These are phyloP conservation scores for Conoideocrella luteorostrata DNA, from an alignment of 2,329 filamentous ascomycete species.

Conservation along the genomic window DNA sequence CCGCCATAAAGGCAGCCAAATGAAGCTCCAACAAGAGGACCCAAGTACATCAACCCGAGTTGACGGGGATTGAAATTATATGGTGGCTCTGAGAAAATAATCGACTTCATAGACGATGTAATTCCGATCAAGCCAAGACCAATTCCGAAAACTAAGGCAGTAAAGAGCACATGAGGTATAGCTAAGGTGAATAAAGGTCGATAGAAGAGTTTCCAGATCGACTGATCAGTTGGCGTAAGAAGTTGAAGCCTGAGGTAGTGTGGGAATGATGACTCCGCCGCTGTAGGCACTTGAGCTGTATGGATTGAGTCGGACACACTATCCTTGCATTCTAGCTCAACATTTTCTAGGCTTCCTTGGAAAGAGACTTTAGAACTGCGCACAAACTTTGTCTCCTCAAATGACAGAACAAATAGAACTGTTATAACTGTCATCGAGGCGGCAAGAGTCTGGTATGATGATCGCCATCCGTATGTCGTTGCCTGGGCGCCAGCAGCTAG, in stretches of 20 bases:
- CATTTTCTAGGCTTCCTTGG: too few relatives aligned
- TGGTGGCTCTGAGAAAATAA: constrained; percentile 28
- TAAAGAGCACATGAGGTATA: constrained; percentile 34
- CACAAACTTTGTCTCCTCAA: constrained; percentile 23
- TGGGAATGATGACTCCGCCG: not conserved
- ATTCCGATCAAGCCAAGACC: constrained; percentile 28
- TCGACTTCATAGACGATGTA: constrained; percentile 23
- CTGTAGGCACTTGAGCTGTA: not conserved
- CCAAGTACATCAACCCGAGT: constrained; percentile 22
- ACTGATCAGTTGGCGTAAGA: constrained; percentile 14
- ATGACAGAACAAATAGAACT: constrained; percentile 14
- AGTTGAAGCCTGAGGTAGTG: constrained; percentile 8
- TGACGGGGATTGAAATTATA: constrained; percentile 21
- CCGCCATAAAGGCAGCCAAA: constrained; percentile 34
- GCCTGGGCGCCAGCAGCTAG: constrained; percentile 23
- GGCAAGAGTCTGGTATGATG: constrained; percentile 17
- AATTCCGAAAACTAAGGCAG: constrained; percentile 31
- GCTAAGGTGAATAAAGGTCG: constrained; percentile 14
- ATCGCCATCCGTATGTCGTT: constrained; percentile 17
- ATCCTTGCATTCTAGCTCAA: not conserved
- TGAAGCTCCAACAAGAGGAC: constrained; percentile 30
- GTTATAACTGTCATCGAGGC: constrained; percentile 11
- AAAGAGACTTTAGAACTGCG: constrained; percentile 9
- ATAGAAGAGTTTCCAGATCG: constrained; percentile 12
- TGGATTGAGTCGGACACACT: not conserved